Conservation (phyloP, 2,329 filamentous ascomycete genomes). For the Huntiella omanensis region DNA sequence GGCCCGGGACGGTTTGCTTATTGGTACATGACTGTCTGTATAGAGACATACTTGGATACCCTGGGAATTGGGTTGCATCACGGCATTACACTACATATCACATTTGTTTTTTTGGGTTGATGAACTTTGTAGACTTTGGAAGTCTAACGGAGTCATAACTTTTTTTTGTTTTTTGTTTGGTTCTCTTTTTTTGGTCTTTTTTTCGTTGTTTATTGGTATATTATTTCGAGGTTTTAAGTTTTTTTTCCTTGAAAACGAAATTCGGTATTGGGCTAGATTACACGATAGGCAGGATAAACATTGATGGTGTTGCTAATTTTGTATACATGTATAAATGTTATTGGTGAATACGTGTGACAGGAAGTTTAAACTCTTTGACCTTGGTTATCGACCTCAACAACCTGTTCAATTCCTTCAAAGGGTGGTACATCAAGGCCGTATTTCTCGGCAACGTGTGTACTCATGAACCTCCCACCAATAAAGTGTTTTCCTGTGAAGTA, state of each 20-base stretch:
- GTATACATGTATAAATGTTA: no score
- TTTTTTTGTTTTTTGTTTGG: not conserved
- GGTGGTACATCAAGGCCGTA: slow-evolving; percentile 68
- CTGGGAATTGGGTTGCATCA: not conserved
- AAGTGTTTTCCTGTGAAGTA: slow-evolving; percentile 81
- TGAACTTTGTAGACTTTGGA: not conserved
- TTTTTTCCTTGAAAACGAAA: no score
- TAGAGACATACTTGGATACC: not conserved
- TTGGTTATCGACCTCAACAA: slow-evolving; percentile 48
- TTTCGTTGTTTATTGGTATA: not conserved
- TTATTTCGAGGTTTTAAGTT: no score
- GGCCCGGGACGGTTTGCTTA: no score
- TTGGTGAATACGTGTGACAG: no score
- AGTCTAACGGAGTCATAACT: not conserved
- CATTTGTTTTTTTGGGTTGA: not conserved
- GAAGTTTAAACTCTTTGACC: not conserved
- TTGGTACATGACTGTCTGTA: not conserved
- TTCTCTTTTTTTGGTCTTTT: not conserved
- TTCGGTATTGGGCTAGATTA: no score
- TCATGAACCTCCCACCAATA: slow-evolving; percentile 72
- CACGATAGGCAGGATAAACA: no score
- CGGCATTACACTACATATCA: not conserved
- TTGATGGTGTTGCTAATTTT: no score
- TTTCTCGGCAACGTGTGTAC: slow-evolving; percentile 58
- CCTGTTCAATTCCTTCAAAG: slow-evolving; percentile 75